Base-by-base conservation (phyloP, 805 yeast species). In the Suhomyces tanzawaensis region DNA sequence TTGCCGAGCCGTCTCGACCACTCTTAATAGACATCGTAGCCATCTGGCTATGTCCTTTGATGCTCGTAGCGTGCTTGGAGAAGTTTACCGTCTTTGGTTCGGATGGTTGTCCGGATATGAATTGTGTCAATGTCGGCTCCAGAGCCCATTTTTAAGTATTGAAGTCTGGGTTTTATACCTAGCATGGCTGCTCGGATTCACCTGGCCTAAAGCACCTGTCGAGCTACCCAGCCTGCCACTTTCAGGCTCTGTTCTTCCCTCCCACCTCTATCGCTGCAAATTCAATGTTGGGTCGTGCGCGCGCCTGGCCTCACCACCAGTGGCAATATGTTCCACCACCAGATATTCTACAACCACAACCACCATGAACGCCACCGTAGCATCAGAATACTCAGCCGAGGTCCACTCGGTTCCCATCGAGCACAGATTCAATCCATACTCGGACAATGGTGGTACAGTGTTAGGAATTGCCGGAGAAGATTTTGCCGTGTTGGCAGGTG, bases 381-480 rank as follows among this genome's bases (percentile, higher is more conserved):
- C 83, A 34, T 79, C 87, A 7, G 89, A 83, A 51, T 81, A 82
- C 55, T 74, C 82, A 3, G 67, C 75, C 16, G 85, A 47, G 33
- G 36, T 40, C 29, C 49, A 63, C 36, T 37, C 61, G 9, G 63
- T 62, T 13, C 96, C 96, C 43, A 88, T 89, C 58, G 95, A 89
- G 60, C 96, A 90, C 63, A 75, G 84, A 61, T 89, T 89, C 69
- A 88, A 89, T 58, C 97, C 97, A 26, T 89, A 89, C 69, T 70
- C 91, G 21, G 96, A 90, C 64, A 88, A 90, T 54, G 99, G 99
- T 53, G 99, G 99, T 55, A 91, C 98, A 6, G 90, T 91, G 39
- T 69, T 93, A 50, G 99, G 98, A 37, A 93, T 93, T 64, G 97
- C 99, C 1, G 99, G 99, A 35, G 86, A 88, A 60, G 97, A 93